Conservation (phyloP, 2,329 filamentous ascomycete genomes). For the Ascochyta clinopodiicola region DNA sequence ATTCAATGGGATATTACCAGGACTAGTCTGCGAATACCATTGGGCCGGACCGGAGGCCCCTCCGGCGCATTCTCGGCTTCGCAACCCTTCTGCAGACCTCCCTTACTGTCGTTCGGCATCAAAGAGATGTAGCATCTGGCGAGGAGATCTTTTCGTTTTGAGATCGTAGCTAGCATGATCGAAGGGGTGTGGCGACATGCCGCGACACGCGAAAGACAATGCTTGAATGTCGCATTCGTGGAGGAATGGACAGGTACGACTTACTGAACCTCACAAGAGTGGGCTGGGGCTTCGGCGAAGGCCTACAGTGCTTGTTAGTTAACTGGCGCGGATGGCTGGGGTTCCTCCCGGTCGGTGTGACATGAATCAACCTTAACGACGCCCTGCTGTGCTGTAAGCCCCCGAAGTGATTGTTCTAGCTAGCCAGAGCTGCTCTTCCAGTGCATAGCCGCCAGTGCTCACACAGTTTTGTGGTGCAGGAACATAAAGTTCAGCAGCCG, state of each 20-base stretch:
- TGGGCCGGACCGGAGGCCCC: background rate
- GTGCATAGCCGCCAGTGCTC: background rate
- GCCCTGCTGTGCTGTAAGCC: background rate
- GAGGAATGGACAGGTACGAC: slow-evolving; percentile 5
- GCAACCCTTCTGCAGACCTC: background rate
- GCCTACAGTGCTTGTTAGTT: background rate
- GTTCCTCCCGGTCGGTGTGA: background rate
- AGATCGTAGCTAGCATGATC: slow-evolving; percentile 1
- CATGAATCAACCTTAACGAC: background rate
- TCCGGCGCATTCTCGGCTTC: slow-evolving; percentile 11
- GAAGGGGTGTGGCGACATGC: slow-evolving; percentile 7
- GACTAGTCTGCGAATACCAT: background rate
- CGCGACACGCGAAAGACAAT: slow-evolving; percentile 3
- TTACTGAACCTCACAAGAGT: background rate
- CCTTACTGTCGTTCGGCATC: slow-evolving; percentile 3
- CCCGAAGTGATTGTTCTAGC: background rate
- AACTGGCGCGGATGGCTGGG: background rate
- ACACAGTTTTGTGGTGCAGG: background rate
- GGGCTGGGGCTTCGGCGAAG: background rate
- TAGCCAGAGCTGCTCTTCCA: background rate
- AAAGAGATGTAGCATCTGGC: slow-evolving; percentile 8
- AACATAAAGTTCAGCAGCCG: background rate
- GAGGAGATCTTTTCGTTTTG: background rate
- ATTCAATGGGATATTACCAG: slow-evolving; percentile 5
- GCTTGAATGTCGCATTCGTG: background rate